Conservation (phyloP, 345 rosid species). For the Xanthoceras sorbifolium region DNA sequence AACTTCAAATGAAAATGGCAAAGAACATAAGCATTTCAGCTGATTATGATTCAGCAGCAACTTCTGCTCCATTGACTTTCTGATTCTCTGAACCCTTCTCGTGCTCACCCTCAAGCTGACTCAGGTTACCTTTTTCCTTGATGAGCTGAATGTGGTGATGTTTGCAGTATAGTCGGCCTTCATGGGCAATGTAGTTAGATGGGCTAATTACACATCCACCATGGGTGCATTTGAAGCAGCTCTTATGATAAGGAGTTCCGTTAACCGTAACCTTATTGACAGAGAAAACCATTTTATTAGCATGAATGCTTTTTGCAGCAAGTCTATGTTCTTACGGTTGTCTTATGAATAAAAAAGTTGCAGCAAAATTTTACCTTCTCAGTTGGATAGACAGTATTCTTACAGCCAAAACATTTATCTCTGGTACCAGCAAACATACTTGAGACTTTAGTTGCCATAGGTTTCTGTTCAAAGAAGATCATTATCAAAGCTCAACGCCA, state of each 20-base stretch:
- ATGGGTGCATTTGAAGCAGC: conserved; percentile 98
- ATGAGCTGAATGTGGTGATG: conserved; percentile 96
- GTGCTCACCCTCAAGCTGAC: conserved; percentile 89
- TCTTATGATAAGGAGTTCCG: conserved; percentile 90
- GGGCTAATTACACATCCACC: conserved; percentile 97
- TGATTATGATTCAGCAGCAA: conserved; percentile 31
- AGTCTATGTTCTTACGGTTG: background rate
- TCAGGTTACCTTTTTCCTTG: conserved; percentile 89
- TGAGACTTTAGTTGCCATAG: conserved; percentile 72
- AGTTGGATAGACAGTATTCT: conserved; percentile 85
- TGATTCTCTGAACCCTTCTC: conserved; percentile 33
- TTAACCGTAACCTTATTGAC: conserved; percentile 81
- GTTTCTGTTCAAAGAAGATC: conserved; percentile 54
- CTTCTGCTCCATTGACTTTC: conserved; percentile 38
- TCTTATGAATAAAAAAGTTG: background rate
- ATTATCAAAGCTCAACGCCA: background rate
- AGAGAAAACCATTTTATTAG: background rate
- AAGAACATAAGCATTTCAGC: background rate
- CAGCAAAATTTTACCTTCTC: conserved; percentile 60
- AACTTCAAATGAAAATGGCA: background rate
- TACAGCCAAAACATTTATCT: conserved; percentile 88
- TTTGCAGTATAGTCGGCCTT: conserved; percentile 93
- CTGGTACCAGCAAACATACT: conserved; percentile 92
- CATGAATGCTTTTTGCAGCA: background rate
- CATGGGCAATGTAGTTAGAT: conserved; percentile 92